These are phyloP conservation scores for Candida nitratophila DNA, from an alignment of 805 yeast genomes.

Conservation along the genomic window DNA sequence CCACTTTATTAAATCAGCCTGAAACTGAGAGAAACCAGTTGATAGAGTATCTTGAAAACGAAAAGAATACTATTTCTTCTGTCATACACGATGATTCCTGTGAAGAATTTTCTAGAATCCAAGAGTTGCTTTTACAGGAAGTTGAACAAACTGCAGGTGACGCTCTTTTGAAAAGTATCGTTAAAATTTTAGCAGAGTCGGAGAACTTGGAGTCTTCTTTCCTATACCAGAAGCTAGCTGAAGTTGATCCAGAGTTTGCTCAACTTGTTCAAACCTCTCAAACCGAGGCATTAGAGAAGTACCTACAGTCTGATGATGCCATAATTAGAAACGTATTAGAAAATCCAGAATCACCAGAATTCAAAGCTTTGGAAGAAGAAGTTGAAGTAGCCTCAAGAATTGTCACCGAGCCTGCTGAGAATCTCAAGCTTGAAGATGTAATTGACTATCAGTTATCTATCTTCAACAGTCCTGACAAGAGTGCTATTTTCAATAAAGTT, in stretches of 20 bases:
- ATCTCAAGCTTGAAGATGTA: background rate
- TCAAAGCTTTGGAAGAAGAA: background rate
- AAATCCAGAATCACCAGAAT: background rate
- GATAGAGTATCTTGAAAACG: constrained; percentile 11
- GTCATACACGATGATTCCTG: constrained; percentile 18
- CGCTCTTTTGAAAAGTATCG: constrained; percentile 4
- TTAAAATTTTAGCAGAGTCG: constrained; percentile 7
- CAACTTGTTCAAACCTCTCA: background rate
- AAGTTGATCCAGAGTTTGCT: background rate
- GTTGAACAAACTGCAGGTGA: constrained; percentile 4
- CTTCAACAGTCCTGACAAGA: background rate
- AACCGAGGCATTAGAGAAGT: background rate
- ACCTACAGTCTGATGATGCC: background rate
- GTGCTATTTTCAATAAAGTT: background rate
- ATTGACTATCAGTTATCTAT: background rate
- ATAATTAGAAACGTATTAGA: background rate
- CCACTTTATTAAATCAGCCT: constrained; percentile 11
- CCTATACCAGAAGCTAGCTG: background rate
- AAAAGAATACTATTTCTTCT: constrained; percentile 10
- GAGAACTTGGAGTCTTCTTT: constrained; percentile 8
- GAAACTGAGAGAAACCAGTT: constrained; percentile 14
- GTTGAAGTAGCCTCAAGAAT: too few species aligned
- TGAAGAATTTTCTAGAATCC: constrained; percentile 4
- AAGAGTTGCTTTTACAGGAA: background rate
- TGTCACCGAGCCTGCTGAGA: background rate